phyloP scores from a whole-genome alignment of 257 asterid genomes.

The Solanum neorickii region DNA sequence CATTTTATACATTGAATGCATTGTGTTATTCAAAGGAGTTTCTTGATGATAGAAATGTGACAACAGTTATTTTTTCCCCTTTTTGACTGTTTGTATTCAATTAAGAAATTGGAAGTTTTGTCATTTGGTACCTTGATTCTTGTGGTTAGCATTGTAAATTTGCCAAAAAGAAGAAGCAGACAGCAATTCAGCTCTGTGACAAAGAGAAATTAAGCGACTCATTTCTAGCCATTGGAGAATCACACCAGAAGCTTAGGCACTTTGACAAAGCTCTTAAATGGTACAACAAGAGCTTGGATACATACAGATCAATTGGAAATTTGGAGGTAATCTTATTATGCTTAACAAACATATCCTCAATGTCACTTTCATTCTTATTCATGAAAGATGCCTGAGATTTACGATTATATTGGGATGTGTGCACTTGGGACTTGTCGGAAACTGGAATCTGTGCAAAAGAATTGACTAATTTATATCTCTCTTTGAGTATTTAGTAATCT shows the following conservation, averaged over 20 bases:
- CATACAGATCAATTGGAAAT: conserved; percentile 56
- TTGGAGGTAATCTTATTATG: conserved; percentile 56
- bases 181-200: conserved; percentile 67
- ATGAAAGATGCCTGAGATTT: neutral
- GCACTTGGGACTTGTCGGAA: neutral
- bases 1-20: neutral
- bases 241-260: conserved; percentile 64
- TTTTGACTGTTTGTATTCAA: neutral
- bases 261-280: conserved; percentile 66
- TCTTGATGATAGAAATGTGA: neutral
- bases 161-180: conserved; percentile 61
- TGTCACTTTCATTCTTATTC: neutral
- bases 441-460: neutral
- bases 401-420: neutral
- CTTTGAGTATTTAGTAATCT: neutral
- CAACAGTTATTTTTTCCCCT: neutral
- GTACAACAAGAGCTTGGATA: conserved; percentile 71
- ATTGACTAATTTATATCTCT: neutral
- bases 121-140: conserved; percentile 12
- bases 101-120: neutral
- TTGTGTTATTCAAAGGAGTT: neutral
- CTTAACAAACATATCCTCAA: neutral
- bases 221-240: conserved; percentile 70
- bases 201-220: conserved; percentile 80
- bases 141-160: conserved; percentile 49